Conservation (phyloP, 768 basidiomycete species). For the Boletus speciosus region DNA sequence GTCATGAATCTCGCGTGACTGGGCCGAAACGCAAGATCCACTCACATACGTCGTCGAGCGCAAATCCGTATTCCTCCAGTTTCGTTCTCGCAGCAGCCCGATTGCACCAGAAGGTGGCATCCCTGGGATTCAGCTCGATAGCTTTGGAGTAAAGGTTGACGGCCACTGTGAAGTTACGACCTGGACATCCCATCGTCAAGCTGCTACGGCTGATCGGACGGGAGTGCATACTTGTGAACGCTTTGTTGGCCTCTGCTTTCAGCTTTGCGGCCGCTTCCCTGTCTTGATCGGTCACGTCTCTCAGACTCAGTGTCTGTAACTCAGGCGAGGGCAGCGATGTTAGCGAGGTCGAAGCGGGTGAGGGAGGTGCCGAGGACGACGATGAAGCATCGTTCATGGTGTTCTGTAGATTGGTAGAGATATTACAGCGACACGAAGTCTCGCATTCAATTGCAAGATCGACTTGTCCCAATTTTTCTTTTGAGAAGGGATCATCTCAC, state of each 20-base stretch:
- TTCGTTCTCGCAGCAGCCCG: constrained; percentile 90
- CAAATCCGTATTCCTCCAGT: constrained; percentile 92
- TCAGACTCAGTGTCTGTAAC: constrained; percentile 47
- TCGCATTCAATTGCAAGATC: not conserved
- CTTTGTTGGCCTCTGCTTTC: constrained; percentile 86
- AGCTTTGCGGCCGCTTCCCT: constrained; percentile 62
- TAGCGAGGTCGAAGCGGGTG: constrained; percentile 49
- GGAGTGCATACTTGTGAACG: constrained; percentile 58
- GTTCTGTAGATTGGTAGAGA: constrained; percentile 1
- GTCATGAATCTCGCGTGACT: constrained; percentile 16
- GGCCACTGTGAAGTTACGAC: constrained; percentile 73
- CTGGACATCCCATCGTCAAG: constrained; percentile 30
- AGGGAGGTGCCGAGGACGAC: constrained; percentile 33
- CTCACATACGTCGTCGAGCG: constrained; percentile 82
- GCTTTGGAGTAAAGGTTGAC: constrained; percentile 79
- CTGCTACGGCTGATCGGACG: not conserved
- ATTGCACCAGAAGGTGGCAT: constrained; percentile 92
- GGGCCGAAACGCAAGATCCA: constrained; percentile 14
- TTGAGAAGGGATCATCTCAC: constrained; percentile 25
- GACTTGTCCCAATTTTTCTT: constrained; percentile 2
- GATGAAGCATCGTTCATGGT: constrained; percentile 25
- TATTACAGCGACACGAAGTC: not conserved
- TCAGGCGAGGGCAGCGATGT: constrained; percentile 62
- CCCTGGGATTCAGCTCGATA: constrained; percentile 82
- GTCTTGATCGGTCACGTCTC: constrained; percentile 68